Percentiles rank a stretch among this genome's conserved stretches.
These are phyloP conservation scores for Microsporum audouinii DNA, from an alignment of 2,329 filamentous ascomycete genomes.

Conservation along the genomic window DNA sequence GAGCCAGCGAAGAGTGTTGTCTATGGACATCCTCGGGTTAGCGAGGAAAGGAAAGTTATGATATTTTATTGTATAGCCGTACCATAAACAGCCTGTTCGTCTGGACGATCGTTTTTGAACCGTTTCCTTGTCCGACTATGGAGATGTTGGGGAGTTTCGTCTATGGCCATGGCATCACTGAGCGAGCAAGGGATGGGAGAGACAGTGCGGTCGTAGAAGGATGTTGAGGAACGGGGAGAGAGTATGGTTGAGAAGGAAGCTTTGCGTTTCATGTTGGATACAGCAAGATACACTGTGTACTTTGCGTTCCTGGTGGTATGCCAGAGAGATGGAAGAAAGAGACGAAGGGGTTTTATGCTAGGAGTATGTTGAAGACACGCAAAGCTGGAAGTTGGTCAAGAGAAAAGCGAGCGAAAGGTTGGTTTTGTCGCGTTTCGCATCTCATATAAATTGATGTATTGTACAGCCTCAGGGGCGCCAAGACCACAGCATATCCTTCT, in stretches of 20 bases:
- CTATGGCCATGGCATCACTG: conserved; percentile 21
- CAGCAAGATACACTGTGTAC: background rate
- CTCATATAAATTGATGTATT: background rate
- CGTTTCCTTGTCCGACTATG: conserved; percentile 49
- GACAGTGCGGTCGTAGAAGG: conserved; percentile 18
- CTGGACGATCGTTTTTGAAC: conserved; percentile 46
- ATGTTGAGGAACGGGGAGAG: conserved; percentile 30
- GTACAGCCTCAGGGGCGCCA: background rate
- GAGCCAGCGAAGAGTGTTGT: conserved; percentile 34
- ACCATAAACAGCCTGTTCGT: conserved; percentile 47
- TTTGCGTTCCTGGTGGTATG: background rate
- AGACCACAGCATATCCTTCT: background rate
- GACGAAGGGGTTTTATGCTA: background rate
- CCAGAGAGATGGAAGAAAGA: background rate
- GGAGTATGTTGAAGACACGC: background rate
- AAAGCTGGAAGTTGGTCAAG: background rate
- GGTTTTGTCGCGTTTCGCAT: conserved; percentile 1
- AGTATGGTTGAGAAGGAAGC: conserved; percentile 40
- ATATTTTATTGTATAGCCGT: conserved; percentile 14
- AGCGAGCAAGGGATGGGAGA: conserved; percentile 17
- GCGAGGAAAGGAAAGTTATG: background rate
- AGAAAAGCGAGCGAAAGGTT: background rate
- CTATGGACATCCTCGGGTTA: conserved; percentile 19
- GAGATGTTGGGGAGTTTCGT: conserved; percentile 34
- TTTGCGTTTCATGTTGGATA: conserved; percentile 49